Base-by-base conservation (phyloP, 805 yeast genomes). In the Ogataea pini region DNA sequence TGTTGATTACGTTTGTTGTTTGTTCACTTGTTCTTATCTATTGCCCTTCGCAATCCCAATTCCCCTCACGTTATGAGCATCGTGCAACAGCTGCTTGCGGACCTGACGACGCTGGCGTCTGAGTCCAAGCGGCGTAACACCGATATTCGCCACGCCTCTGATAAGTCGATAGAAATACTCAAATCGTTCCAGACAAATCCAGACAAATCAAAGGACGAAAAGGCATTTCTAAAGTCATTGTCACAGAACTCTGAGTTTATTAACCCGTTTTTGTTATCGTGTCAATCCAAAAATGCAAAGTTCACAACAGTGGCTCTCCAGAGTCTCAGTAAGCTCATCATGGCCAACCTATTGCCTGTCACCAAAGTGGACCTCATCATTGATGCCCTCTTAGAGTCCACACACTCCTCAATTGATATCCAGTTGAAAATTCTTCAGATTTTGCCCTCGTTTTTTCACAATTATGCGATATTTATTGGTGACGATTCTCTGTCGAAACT, bases 391-490 rank as follows among this genome's bases (percentile, higher is more conserved):
- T 72, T 76, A 27, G 91, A 87, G 48, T 88, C 95, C 0, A 79
- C 92, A 0, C 83, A 82, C 57, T 70, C 86, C 12, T 86, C 94
- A 0, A 74, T 80, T 20, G 97, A 91, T 36, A 85, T 89, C 39
- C 97, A 92, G 65, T 75, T 94, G 52, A 88, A 90, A 61, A 83
- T 90, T 10, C 69, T 92, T 32, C 99, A 92, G 68, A 73, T 88
- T 10, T 72, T 92, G 18, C 97, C 97, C 0, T 72, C 83, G 2
- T 70, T 92, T 28, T 79, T 85, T 62, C 86, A 82, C 59, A 77
- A 73, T 17, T 89, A 89, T 62, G 72, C 81, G 1, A 61, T 66
- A 4, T 71, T 72, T 40, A 73, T 91, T 33, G 70, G 71, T 17
- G 91, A 82, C 14, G 75, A 70, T 0, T 63, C 78, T 13, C 71